Evolutionary conservation across 805 yeast species (phyloP), one percentile per base, ranked within the genome.

Genomic region (Metschnikowia aberdeeniae): DNA sequence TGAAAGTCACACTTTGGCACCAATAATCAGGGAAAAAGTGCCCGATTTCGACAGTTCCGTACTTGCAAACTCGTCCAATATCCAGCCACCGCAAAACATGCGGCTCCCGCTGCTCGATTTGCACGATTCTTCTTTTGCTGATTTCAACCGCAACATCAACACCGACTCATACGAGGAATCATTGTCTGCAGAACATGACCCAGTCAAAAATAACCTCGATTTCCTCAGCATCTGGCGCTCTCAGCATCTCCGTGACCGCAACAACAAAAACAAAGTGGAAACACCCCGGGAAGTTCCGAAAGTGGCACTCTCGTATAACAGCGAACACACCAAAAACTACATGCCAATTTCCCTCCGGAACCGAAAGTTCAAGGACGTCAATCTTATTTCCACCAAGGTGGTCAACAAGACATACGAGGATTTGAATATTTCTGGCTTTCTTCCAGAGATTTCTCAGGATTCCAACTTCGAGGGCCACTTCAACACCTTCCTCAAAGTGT

Each of bases 391-490:
- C 3, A 64, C 73, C 41, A 62, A 66, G 45, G 64, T 70, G 4
- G 75, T 73, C 12, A 70, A 72, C 52, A 71, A 77, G 24, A 68
- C 68, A 17, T 56, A 60, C 47, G 72, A 70, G 40, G 77, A 72
- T 36, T 53, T 73, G 26, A 58, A 74, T 27, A 67, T 67, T 1
- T 68, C 71, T 19, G 63, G 67, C 45, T 63, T 69, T 34, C 62
- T 77, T 40, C 81, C 81, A 4, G 77, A 77, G 48, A 40, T 75
- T 24, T 68, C 78, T 1, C 67, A 66, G 30, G 76, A 74, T 36
- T 75, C 80, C 2, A 80, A 76, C 12, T 71, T 76, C 56, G 78
- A 67, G 39, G 60, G 61, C 38, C 75, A 73, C 36, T 74, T 76
- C 55, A 60, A 60, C 26, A 61, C 61, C 14, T 63, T 72, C 56